Evolutionary conservation across 1,284 basidiomycete species (phyloP).

Genomic region (Fomitopsis pinicola): DNA sequence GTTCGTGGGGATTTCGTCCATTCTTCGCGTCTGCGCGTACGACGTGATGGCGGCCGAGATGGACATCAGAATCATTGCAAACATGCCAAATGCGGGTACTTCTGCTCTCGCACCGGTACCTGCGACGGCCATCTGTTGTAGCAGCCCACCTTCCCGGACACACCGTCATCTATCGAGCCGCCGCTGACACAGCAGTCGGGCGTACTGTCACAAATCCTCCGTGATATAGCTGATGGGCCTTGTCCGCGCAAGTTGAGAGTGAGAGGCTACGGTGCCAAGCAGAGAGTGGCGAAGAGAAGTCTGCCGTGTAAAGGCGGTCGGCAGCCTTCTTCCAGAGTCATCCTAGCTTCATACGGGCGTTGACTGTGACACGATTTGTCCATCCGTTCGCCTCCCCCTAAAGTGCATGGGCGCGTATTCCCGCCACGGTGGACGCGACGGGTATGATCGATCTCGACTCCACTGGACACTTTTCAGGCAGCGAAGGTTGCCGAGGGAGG

Average conservation of each 20-base stretch:
- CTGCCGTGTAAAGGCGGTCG: neutral
- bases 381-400: neutral
- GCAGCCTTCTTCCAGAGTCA: neutral
- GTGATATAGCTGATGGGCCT: neutral
- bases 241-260: no score
- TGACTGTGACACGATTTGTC: neutral
- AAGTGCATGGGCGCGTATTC: neutral
- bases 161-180: neutral
- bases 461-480: neutral
- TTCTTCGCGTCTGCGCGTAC: neutral
- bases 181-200: neutral
- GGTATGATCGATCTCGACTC: neutral
- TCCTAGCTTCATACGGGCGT: neutral
- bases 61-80: neutral
- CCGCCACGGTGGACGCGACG: neutral
- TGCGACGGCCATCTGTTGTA: neutral
- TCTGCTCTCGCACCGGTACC: neutral
- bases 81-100: neutral
- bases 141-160: neutral
- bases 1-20: neutral
- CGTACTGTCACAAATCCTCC: neutral
- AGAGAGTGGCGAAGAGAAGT: neutral
- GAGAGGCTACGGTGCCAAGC: no score
- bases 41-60: neutral
- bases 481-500: neutral